A percentile compares a stretch with the other conserved stretches of the same genome.
Conservation (phyloP, 345 rosid species). For the Moricandia moricandioides region DNA sequence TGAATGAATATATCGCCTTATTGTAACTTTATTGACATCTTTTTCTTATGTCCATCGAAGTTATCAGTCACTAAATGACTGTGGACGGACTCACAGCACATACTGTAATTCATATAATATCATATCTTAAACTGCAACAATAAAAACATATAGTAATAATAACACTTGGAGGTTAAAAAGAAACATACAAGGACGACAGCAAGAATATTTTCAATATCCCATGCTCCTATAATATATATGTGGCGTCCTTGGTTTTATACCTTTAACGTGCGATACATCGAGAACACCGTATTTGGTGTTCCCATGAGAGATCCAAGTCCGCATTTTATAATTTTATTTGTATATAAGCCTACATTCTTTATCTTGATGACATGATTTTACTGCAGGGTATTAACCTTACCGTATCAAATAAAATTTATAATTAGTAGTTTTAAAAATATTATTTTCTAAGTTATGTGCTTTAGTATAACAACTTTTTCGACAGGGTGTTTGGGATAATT, state of each 20-base stretch:
- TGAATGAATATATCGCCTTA: not conserved
- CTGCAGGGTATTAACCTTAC: not conserved
- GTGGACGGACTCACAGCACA: no score
- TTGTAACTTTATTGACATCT: not conserved
- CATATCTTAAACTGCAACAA: no score
- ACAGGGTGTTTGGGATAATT: no score
- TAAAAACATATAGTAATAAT: no score
- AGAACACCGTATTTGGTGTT: not conserved
- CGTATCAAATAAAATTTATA: not conserved
- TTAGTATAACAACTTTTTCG: no score
- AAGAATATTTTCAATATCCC: conserved; percentile 5
- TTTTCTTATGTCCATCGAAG: not conserved
- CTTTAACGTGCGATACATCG: not conserved
- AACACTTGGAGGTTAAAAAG: no score
- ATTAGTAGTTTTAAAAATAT: not conserved
- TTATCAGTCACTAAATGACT: no score
- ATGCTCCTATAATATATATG: not conserved
- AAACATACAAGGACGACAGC: conserved; percentile 1
- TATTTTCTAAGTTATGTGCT: no score
- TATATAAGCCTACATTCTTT: not conserved
- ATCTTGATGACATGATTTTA: not conserved
- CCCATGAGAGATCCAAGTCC: not conserved
- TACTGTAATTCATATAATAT: no score
- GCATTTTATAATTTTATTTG: not conserved
- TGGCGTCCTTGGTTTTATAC: not conserved